Evolutionary conservation across 2,329 filamentous ascomycete species (phyloP).

Genomic region (Colletotrichum spinosum): DNA sequence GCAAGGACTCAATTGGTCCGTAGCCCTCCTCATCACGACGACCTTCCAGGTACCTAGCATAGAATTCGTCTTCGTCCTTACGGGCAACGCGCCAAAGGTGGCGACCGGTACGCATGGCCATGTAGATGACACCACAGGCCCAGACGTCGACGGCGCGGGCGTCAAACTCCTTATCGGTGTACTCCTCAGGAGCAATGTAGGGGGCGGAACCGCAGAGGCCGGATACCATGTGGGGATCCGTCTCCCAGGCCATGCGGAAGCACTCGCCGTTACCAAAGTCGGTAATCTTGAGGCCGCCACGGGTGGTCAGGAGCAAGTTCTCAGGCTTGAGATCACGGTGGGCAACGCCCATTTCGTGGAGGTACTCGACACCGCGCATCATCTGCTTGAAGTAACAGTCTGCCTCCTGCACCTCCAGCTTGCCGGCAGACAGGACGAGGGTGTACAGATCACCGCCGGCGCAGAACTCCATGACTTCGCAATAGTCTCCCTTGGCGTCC

Average conservation of each 20-base stretch:
- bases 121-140: constrained; percentile 99
- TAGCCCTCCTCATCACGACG: constrained; percentile 96
- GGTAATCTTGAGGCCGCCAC: constrained; percentile 94
- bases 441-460: constrained; percentile 97
- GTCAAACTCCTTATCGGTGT: constrained; percentile 94
- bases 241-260: constrained; percentile 99
- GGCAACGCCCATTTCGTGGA: constrained; percentile 99
- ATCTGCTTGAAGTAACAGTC: constrained; percentile 99
- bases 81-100: constrained; percentile 98
- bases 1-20: constrained; percentile 93
- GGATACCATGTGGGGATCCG: constrained; percentile 97
- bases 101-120: constrained; percentile 97
- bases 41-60: constrained; percentile 92
- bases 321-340: constrained; percentile 97
- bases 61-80: constrained; percentile 97
- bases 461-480: constrained; percentile 99
- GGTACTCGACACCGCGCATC: constrained; percentile 98
- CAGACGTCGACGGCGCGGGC: constrained; percentile 97
- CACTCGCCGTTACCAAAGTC: constrained; percentile 99
- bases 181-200: constrained; percentile 98
- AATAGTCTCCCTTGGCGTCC: constrained; percentile 97
- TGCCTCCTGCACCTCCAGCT: constrained; percentile 91
- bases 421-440: constrained; percentile 88
- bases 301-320: constrained; percentile 92
- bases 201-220: constrained; percentile 96